Evolutionary conservation across 1,284 basidiomycete species (phyloP), one percentile per base, ranked within the genome.

Genomic region (Bjerkandera adusta): DNA sequence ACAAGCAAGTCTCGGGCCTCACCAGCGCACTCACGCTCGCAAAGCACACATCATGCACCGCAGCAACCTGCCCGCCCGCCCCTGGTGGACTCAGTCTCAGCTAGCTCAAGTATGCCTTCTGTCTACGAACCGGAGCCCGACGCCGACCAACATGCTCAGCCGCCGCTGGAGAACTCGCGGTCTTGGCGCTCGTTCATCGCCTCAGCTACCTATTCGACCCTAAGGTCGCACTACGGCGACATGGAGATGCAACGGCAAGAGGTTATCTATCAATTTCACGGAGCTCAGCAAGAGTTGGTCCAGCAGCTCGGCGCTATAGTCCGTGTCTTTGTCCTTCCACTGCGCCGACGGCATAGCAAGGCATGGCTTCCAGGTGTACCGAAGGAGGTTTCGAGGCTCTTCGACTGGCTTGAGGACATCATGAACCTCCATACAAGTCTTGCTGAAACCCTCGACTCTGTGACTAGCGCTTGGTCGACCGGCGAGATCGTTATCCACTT

Each of bases 361-460:
- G 58, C 71, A 2, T 95, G 92, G 89, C 83, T 95, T 32, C 68
- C 77, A 3, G 92, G 91, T 13, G 75, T 95, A 15, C 89, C 91
- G 0, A 53, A 68, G 0, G 75, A 80, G 25, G 72, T 91, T 6
- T 75, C 82, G 4, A 76, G 81, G 13, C 71, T 93, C 22, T 83
- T 95, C 52, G 90, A 92, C 62, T 89, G 86, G 80, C 69, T 94
- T 38, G 90, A 93, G 56, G 87, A 89, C 53, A 89, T 96, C 50
- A 71, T 85, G 11, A 81, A 85, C 48, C 68, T 92, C 1, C 92
- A 96, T 54, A 66, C 71, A 2, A 76, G 83, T 49, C 70, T 94
- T 20, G 71, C 74, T 4, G 67, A 73, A 1, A 66, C 76, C 0
- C 64, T 91, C 42, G 68, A 75, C 20, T 68, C 75, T 2, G 63